Evolutionary conservation across 768 basidiomycete species (phyloP).

Genomic region (Leucosporidium scottii): DNA sequence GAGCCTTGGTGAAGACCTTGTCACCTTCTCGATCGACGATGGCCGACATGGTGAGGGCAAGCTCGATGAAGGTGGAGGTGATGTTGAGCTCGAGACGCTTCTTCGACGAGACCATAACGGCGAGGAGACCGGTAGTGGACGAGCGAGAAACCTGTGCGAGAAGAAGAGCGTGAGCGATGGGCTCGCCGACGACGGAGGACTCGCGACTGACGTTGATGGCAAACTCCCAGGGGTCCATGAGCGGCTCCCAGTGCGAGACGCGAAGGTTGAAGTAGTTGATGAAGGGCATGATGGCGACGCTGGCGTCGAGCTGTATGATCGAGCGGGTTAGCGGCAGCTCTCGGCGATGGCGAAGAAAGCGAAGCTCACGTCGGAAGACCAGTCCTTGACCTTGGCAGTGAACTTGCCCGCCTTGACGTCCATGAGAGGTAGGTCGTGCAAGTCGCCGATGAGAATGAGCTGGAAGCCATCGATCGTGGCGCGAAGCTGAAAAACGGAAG

Average conservation of each 20-base stretch:
- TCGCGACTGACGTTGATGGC: slow-evolving; percentile 54
- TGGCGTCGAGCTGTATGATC: slow-evolving; percentile 63
- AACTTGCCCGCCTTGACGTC: slow-evolving; percentile 84
- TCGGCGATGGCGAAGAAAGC: background rate
- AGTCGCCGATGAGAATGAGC: slow-evolving; percentile 84
- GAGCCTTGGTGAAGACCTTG: slow-evolving; percentile 61
- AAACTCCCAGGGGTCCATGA: slow-evolving; percentile 95
- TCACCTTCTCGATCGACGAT: slow-evolving; percentile 70
- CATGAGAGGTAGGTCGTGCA: slow-evolving; percentile 89
- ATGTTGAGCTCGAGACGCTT: slow-evolving; percentile 86
- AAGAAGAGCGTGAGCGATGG: background rate
- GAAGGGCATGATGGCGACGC: slow-evolving; percentile 68
- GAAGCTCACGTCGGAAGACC: slow-evolving; percentile 76
- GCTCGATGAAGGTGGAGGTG: slow-evolving; percentile 80
- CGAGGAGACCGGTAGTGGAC: slow-evolving; percentile 42
- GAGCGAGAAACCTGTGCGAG: slow-evolving; percentile 24
- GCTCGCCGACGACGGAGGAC: background rate
- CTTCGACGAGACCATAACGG: slow-evolving; percentile 59
- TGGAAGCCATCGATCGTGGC: slow-evolving; percentile 85
- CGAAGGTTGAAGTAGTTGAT: slow-evolving; percentile 95
- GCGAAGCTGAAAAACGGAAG: slow-evolving; percentile 21
- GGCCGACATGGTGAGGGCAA: slow-evolving; percentile 64
- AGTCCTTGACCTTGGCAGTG: slow-evolving; percentile 73
- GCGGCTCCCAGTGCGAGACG: slow-evolving; percentile 97
- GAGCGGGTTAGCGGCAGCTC: background rate